Evolutionary conservation across 2,329 filamentous ascomycete species (phyloP).

Genomic region (Aspergillus sp.): DNA sequence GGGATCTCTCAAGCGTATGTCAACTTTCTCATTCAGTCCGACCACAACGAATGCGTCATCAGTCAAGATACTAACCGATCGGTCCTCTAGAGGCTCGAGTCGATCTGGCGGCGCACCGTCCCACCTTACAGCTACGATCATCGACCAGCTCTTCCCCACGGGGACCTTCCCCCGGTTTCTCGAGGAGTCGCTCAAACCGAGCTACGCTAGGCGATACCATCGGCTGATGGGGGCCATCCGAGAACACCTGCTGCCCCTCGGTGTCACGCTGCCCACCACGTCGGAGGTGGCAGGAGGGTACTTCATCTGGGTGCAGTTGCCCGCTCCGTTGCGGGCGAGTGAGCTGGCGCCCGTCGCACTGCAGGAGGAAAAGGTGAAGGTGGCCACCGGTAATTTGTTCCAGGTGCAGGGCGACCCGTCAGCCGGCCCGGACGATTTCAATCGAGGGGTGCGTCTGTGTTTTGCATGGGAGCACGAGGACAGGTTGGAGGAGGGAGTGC

Average conservation of each 20-base stretch:
- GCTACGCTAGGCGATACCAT: slow-evolving; percentile 55
- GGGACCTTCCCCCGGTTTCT: slow-evolving; percentile 57
- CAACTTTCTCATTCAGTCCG: not conserved
- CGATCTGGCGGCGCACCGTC: slow-evolving; percentile 61
- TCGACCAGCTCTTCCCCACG: slow-evolving; percentile 55
- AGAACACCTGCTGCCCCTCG: slow-evolving; percentile 61
- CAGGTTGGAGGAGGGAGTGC: slow-evolving; percentile 65
- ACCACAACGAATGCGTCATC: not conserved
- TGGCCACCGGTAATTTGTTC: slow-evolving; percentile 70
- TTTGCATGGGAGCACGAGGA: slow-evolving; percentile 72
- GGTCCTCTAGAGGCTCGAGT: slow-evolving; percentile 50
- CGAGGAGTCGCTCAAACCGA: slow-evolving; percentile 52
- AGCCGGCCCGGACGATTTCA: slow-evolving; percentile 55
- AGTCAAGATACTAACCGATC: not conserved
- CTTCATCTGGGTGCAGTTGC: slow-evolving; percentile 77
- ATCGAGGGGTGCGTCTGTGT: slow-evolving; percentile 62
- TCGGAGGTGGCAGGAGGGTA: slow-evolving; percentile 69
- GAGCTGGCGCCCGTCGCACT: slow-evolving; percentile 59
- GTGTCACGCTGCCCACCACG: slow-evolving; percentile 45
- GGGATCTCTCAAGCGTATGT: slow-evolving; percentile 60
- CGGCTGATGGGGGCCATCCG: slow-evolving; percentile 60
- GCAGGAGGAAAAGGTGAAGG: slow-evolving; percentile 63
- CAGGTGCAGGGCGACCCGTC: slow-evolving; percentile 60
- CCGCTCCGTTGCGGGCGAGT: slow-evolving; percentile 51
- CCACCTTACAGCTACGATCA: slow-evolving; percentile 58